Percentiles rank a stretch among this genome's conserved stretches.
Evolutionary conservation across 441 rosid genomes (phyloP).

Genomic region (Euphorbia corollata): DNA sequence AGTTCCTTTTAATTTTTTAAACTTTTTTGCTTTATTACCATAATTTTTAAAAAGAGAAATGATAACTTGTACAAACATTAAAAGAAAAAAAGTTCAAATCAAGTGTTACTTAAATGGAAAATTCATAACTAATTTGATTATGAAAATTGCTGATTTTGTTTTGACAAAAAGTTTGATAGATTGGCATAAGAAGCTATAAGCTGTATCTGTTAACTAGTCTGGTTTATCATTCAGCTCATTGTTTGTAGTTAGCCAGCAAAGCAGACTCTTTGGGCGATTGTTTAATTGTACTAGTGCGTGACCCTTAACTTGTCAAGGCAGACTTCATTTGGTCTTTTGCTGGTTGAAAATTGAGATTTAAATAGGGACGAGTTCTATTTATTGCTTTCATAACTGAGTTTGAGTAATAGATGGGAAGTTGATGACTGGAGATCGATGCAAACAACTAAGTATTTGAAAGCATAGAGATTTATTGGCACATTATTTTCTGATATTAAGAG

Average conservation of each 20-base stretch:
- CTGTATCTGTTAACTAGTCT: not conserved
- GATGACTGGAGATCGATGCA: not conserved
- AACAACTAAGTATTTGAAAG: not conserved
- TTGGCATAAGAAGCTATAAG: not conserved
- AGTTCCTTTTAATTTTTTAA: constrained; percentile 39
- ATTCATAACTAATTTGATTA: not conserved
- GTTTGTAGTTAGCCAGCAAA: not conserved
- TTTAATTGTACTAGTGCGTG: not conserved
- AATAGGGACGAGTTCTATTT: not conserved
- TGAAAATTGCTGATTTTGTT: not conserved
- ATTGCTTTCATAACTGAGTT: not conserved
- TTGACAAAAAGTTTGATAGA: not conserved
- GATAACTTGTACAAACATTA: constrained; percentile 13
- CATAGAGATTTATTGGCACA: not conserved
- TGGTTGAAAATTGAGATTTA: not conserved
- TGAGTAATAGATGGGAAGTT: not conserved
- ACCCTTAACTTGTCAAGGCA: not conserved
- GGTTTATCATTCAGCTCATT: not conserved
- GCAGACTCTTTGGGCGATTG: not conserved
- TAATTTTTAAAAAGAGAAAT: constrained; percentile 7
- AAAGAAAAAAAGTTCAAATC: constrained; percentile 9
- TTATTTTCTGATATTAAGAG: not conserved
- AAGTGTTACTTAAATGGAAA: constrained; percentile 1
- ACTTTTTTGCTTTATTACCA: constrained; percentile 20
- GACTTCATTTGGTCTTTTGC: not conserved